Base-by-base conservation (phyloP, 495 filamentous ascomycete genomes). In the Chaetomium fimeti region DNA sequence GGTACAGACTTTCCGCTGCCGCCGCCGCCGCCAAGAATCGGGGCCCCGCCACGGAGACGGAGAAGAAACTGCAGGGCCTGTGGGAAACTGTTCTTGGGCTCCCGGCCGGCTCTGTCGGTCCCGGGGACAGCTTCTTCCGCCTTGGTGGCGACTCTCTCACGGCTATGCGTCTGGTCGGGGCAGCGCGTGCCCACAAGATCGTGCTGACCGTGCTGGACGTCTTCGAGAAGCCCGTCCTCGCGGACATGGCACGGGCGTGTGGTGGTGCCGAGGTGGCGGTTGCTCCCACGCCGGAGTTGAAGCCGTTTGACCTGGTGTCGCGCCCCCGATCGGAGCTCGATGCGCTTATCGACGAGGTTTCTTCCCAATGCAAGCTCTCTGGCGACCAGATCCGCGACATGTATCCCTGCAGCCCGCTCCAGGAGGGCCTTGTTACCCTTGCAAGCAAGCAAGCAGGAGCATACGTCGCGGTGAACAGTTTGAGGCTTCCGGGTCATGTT, bases 321-420 rank as follows among this genome's bases (percentile, higher is more conserved):
- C 49, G 67, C 40, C 70, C 66, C 9, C 57, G 71, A 3, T 18
- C 66, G 4, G 59, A 67, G 25, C 49, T 65, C 4, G 56, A 64
- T 2, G 47, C 28, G 11, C 15, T 83, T 5, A 22, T 85, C 27
- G 71, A 79, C 2, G 83, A 86, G 24, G 71, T 83, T 15, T 71
- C 75, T 15, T 71, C 70, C 2, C 76, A 76, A 43, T 88, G 83
- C 54, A 27, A 56, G 8, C 64, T 87, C 12, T 60, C 72, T 0
- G 27, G 28, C 16, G 57, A 11, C 25, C 42, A 51, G 27, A 77
- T 89, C 48, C 74, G 77, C 56, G 83, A 87, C 59, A 78, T 86
- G 29, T 88, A 88, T 64, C 85, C 85, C 1, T 87, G 84, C 71
- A 87, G 74, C 63, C 76, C 82, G 7, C 65, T 85, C 2, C 79